Percentiles rank a stretch among this genome's conserved stretches.
Conservation (phyloP, 2,329 filamentous ascomycete species). For the Clonostachys chloroleuca region DNA sequence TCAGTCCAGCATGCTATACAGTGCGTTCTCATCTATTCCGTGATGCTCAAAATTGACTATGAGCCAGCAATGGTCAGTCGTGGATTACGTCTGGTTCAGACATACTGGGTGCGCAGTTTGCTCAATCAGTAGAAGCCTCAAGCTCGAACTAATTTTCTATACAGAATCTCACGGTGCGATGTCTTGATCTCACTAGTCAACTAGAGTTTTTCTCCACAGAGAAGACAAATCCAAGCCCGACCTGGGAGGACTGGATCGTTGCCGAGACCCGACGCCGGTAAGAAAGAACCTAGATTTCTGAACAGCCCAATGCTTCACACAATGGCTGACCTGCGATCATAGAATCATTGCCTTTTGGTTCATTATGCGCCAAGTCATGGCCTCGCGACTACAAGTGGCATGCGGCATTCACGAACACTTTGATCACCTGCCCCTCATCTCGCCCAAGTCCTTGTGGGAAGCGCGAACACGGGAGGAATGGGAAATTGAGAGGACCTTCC, state of each 20-base stretch:
- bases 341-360: conserved; percentile 16
- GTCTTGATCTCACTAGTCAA: conserved; percentile 9
- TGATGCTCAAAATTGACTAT: no score
- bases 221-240: conserved; percentile 5
- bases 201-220: conserved; percentile 8
- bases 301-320: background rate
- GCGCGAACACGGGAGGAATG: conserved; percentile 14
- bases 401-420: conserved; percentile 3
- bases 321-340: background rate
- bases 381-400: background rate
- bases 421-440: conserved; percentile 7
- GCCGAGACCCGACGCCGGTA: conserved; percentile 20
- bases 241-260: conserved; percentile 22
- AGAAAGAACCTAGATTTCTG: background rate
- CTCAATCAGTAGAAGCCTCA: conserved; percentile 14
- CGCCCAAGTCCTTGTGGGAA: conserved; percentile 14
- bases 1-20: conserved; percentile 14
- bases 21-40: conserved; percentile 13
- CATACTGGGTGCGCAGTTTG: background rate
- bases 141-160: no score
- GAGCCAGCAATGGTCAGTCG: no score
- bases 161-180: no score
- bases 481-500: conserved; percentile 11
- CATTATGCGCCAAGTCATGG: conserved; percentile 12
- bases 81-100: no score